Conservation (phyloP, 2,329 filamentous ascomycete genomes). For the Penicillium sp. region DNA sequence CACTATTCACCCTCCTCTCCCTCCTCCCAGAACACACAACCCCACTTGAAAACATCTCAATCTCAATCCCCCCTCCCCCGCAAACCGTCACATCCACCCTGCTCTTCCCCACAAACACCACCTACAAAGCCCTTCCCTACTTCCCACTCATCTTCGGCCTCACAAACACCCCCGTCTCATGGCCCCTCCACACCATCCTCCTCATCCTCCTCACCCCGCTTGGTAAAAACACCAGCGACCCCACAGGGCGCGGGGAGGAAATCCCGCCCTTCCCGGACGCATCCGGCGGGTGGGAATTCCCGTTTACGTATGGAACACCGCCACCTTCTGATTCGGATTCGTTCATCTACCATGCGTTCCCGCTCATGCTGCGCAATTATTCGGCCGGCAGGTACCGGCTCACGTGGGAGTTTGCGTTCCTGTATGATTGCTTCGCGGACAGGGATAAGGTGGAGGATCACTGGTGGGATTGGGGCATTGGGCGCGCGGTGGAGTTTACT, state of each 20-base stretch:
- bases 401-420: background rate
- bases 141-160: slow-evolving; percentile 4
- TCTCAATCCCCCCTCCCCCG: background rate
- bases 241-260: background rate
- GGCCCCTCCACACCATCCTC: background rate
- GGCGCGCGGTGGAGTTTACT: background rate
- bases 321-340: background rate
- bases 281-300: background rate
- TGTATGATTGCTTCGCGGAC: background rate
- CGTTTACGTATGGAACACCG: background rate
- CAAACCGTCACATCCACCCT: background rate
- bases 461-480: background rate
- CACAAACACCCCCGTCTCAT: background rate
- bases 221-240: background rate
- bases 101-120: slow-evolving; percentile 5
- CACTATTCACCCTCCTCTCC: too few species aligned
- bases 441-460: background rate
- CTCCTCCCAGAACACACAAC: too few species aligned
- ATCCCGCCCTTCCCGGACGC: background rate
- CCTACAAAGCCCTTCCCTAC: background rate
- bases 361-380: background rate
- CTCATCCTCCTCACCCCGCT: background rate
- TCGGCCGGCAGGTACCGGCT: background rate
- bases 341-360: background rate
- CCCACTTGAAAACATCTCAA: background rate